phyloP scores from a whole-genome alignment of 177 flowering plant genomes.

The Tripterygium wilfordii region DNA sequence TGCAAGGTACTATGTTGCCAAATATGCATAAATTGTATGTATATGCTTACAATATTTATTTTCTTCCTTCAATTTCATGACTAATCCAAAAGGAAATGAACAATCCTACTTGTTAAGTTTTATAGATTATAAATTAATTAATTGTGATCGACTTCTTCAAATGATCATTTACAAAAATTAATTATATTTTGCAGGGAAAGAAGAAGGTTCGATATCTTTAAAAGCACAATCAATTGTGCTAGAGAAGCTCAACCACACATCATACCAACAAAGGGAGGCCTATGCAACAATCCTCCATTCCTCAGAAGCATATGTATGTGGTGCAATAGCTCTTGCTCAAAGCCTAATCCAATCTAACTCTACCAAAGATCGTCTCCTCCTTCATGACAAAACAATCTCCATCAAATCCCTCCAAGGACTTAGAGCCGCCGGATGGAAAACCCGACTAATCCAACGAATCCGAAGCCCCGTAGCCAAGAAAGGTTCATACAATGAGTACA shows the following conservation, averaged over 20 bases:
- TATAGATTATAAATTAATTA: too few species aligned
- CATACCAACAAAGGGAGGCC: conserved; percentile 19
- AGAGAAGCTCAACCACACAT: neutral
- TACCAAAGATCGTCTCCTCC: conserved; percentile 31
- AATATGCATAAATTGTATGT: too few species aligned
- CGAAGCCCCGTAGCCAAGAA: conserved; percentile 23
- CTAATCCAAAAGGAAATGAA: too few species aligned
- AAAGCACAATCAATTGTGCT: neutral
- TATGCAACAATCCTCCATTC: conserved; percentile 50
- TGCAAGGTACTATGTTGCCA: too few species aligned
- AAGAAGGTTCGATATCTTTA: too few species aligned
- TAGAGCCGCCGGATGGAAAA: conserved; percentile 44
- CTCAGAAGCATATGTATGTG: conserved; percentile 39
- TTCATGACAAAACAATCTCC: conserved; percentile 26
- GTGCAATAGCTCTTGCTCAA: conserved; percentile 42
- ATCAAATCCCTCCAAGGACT: conserved; percentile 18
- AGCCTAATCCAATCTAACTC: conserved; percentile 26
- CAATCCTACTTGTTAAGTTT: too few species aligned
- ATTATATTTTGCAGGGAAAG: neutral
- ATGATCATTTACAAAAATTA: neutral
- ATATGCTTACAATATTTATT: too few species aligned
- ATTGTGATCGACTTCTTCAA: too few species aligned
- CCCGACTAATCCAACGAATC: conserved; percentile 25
- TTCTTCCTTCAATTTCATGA: too few species aligned
- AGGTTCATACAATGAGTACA: conserved; percentile 52